Conservation (phyloP, 768 basidiomycete species). For the Trametes maxima region DNA sequence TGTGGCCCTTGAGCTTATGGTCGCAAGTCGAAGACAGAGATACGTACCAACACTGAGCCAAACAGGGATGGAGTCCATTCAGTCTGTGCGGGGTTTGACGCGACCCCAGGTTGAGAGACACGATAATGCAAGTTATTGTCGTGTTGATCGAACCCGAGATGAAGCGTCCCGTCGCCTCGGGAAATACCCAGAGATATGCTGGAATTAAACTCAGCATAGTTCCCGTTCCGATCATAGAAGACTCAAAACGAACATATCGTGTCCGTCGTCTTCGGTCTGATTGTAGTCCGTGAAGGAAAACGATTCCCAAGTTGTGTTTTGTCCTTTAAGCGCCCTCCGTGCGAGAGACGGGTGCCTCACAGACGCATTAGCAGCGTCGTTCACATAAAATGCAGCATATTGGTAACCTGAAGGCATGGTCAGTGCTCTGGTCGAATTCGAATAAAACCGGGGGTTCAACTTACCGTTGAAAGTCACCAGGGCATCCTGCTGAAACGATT, state of each 20-base stretch:
- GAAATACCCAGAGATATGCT: constrained; percentile 42
- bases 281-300: constrained; percentile 39
- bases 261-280: constrained; percentile 41
- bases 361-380: constrained; percentile 31
- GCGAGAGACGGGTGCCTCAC: constrained; percentile 34
- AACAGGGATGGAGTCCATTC: constrained; percentile 34
- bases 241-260: constrained; percentile 32
- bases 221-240: not conserved
- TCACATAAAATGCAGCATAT: constrained; percentile 38
- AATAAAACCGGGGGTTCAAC: not conserved
- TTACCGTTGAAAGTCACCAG: constrained; percentile 37
- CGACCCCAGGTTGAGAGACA: constrained; percentile 34
- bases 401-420: constrained; percentile 31
- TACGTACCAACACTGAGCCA: constrained; percentile 29
- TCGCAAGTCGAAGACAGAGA: not conserved
- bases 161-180: constrained; percentile 39
- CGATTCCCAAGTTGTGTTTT: constrained; percentile 30
- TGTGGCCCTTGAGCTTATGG: not conserved
- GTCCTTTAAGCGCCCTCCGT: constrained; percentile 26
- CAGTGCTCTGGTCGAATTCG: too few species aligned
- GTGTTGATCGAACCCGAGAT: constrained; percentile 41
- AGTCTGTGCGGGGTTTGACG: constrained; percentile 30
- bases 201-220: not conserved
- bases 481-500: constrained; percentile 41
- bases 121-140: constrained; percentile 40